Base-by-base conservation (phyloP, 306 rosid species). In the Mimosa bimucronata region DNA sequence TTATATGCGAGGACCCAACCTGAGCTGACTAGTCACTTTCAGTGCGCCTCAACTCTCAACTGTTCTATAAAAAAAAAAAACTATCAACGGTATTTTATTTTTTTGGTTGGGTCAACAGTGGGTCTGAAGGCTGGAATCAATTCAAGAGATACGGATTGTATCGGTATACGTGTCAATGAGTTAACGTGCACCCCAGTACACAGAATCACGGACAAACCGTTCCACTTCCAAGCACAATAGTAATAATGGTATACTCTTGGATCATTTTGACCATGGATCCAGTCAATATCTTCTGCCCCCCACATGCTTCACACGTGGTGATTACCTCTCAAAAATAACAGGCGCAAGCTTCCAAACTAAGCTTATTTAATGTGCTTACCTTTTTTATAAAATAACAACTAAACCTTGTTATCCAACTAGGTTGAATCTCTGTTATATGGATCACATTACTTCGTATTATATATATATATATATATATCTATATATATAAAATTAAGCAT, bases 101-200 rank as follows among this genome's bases (percentile, higher is more conserved):
- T 48, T 13, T 14, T 45, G 1, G 0, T 1, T 48, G 55, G 19
- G 55, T 4, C 55, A 16, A 16, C 21, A 48, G 8, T 16, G 14
- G 55, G 21, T 0, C 58, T 19, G 11, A 52, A 52, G 25, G 5
- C 21, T 31, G 46, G 60, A 62, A 31, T 23, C 23, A 19, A 31
- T 3, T 12, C 1, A 52, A 29, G 50, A 58, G 58, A 29, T 12
- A 65, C 15, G 12, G 34, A 9, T 13, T 29, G 1, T 30, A 57
- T 23, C 29, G 46, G 37, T 45, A 37, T 57, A 50, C 61, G 23
- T 29, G 72, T 50, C 21, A 50, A 18, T 2, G 7, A 48, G 1
- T 73, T 84, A 82, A 55, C 76, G 84, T 76, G 89, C 76, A 81
- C 77, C 71, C 18, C 41, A 10, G 5, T 45, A 3, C 85, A 83